Evolutionary conservation across 768 basidiomycete species (phyloP).

Genomic region (Coprinellus micaceus): DNA sequence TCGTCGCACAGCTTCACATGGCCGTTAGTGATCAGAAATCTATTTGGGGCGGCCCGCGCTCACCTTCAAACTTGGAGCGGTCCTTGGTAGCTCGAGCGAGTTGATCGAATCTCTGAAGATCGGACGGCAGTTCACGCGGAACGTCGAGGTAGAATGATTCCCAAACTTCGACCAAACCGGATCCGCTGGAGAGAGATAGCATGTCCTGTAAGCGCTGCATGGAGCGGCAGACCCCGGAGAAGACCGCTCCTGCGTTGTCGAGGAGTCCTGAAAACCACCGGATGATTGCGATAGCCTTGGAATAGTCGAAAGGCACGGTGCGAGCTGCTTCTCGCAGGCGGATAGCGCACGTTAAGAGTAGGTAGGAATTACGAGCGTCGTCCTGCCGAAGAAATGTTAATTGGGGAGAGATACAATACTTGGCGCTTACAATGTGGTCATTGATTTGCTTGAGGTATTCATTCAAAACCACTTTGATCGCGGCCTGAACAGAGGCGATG

Average conservation of each 20-base stretch:
- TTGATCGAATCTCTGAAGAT: not conserved
- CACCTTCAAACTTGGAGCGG: not conserved
- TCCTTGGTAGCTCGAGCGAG: not conserved
- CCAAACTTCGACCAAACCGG: slow-evolving; percentile 75
- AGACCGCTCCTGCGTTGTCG: slow-evolving; percentile 28
- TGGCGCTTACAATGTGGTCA: not conserved
- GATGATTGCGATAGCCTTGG: slow-evolving; percentile 17
- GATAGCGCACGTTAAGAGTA: slow-evolving; percentile 35
- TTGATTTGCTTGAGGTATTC: not conserved
- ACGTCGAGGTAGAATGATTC: slow-evolving; percentile 2
- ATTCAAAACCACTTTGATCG: not conserved
- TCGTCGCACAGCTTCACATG: slow-evolving; percentile 32
- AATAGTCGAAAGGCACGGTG: slow-evolving; percentile 50
- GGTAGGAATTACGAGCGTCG: slow-evolving; percentile 29
- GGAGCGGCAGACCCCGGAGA: slow-evolving; percentile 28
- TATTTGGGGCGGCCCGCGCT: not conserved
- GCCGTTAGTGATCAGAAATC: not conserved
- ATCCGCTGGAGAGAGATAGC: slow-evolving; percentile 64
- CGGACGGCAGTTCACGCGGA: not conserved
- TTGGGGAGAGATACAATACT: not conserved
- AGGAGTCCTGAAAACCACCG: slow-evolving; percentile 33
- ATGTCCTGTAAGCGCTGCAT: slow-evolving; percentile 40
- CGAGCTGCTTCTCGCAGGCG: slow-evolving; percentile 42
- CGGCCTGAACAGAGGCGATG: not conserved
- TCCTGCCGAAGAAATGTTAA: slow-evolving; percentile 17